These are phyloP conservation scores for Cystobasidiaceae sp. DNA, from an alignment of 1,284 basidiomycete genomes.

Conservation along the genomic window DNA sequence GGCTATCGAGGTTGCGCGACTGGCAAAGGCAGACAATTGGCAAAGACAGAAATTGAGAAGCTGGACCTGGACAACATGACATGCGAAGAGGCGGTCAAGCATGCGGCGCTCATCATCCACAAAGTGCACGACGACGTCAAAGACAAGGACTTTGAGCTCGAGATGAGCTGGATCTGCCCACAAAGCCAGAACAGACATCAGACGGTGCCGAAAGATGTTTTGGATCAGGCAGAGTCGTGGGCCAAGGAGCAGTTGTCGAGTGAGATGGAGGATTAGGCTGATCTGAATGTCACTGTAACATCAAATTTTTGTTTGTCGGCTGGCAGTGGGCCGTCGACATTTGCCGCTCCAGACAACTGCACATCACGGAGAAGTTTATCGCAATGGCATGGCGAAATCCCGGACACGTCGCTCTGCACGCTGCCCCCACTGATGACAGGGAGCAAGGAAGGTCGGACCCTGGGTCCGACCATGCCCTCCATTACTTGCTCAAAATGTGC, in stretches of 20 bases:
- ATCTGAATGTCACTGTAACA: too few relatives aligned
- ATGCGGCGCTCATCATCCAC: slow-evolving; percentile 95
- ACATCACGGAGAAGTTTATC: too few relatives aligned
- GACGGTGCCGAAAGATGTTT: slow-evolving; percentile 75
- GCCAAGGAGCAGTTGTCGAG: slow-evolving; percentile 75
- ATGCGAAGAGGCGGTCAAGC: slow-evolving; percentile 76
- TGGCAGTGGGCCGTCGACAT: too few relatives aligned
- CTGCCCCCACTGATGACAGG: too few relatives aligned
- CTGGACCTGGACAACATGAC: slow-evolving; percentile 74
- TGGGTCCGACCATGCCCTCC: too few relatives aligned
- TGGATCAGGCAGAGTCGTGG: slow-evolving; percentile 77
- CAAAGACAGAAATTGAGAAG: slow-evolving; percentile 98
- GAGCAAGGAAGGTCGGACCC: too few relatives aligned
- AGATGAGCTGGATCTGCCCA: slow-evolving; percentile 91
- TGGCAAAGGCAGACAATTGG: slow-evolving; percentile 92
- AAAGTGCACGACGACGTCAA: slow-evolving; percentile 95
- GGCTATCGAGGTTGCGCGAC: slow-evolving; percentile 91
- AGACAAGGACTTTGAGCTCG: slow-evolving; percentile 96
- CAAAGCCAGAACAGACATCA: slow-evolving; percentile 77
- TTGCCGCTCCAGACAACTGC: too few relatives aligned
- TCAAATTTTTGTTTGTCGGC: too few relatives aligned
- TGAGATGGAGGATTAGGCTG: slow-evolving; percentile 61
- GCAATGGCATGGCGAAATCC: too few relatives aligned
- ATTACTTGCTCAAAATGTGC: too few relatives aligned
- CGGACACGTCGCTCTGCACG: too few relatives aligned